phyloP scores from a whole-genome alignment of 1,284 basidiomycete species.

The Porogramme epimiltina region DNA sequence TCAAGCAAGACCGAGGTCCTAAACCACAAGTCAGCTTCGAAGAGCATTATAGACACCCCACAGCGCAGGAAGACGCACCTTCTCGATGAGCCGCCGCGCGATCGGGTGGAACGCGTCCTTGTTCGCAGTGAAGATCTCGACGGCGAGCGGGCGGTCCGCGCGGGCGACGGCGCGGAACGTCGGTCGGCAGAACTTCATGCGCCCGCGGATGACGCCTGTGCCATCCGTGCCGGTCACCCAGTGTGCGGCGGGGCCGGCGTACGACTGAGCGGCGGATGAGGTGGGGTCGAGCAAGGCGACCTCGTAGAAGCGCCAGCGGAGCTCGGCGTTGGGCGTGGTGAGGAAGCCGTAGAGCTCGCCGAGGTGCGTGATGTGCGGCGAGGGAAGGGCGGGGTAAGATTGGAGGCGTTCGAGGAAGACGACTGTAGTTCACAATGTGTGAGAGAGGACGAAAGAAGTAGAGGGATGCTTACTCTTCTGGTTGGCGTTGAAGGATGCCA shows the following conservation, averaged over 20 bases:
- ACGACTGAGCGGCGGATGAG: constrained; percentile 49
- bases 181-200: constrained; percentile 85
- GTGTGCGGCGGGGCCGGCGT: constrained; percentile 52
- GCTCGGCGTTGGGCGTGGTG: constrained; percentile 65
- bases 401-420: constrained; percentile 77
- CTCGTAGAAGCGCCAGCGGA: constrained; percentile 73
- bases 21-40: background rate
- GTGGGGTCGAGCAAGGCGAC: constrained; percentile 55
- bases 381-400: constrained; percentile 54
- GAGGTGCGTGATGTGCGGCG: constrained; percentile 55
- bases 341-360: constrained; percentile 57
- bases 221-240: constrained; percentile 73
- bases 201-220: constrained; percentile 63
- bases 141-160: constrained; percentile 67
- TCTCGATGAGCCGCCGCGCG: constrained; percentile 71
- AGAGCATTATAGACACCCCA: constrained; percentile 7
- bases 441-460: background rate
- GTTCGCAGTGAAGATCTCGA: constrained; percentile 52
- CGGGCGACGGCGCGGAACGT: constrained; percentile 55
- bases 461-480: constrained; percentile 56
- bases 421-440: constrained; percentile 40
- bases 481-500: constrained; percentile 64
- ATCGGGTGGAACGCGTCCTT: constrained; percentile 76
- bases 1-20: constrained; percentile 5
- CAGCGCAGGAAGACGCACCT: constrained; percentile 48